Evolutionary conservation across 169 alveolate genomes (phyloP).

Genomic region (Amoebophrya sp.): DNA sequence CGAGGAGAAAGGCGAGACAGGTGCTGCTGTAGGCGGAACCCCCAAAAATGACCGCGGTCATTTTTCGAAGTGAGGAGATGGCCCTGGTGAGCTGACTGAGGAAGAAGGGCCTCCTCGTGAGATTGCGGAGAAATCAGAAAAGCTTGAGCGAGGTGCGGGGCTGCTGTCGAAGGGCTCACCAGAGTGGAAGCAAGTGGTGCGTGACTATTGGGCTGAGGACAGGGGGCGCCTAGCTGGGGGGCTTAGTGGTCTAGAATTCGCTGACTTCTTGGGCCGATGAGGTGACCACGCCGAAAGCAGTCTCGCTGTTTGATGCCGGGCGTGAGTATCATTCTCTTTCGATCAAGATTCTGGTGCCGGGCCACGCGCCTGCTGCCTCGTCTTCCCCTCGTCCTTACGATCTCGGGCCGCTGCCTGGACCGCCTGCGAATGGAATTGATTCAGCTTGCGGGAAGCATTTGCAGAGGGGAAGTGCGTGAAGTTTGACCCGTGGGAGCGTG

Average conservation of each 20-base stretch:
- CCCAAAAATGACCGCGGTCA: no score
- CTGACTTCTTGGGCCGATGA: background rate
- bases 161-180: background rate
- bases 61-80: no score
- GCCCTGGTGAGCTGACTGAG: no score
- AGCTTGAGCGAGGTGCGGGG: background rate
- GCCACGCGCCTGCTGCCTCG: background rate
- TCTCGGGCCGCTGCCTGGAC: background rate
- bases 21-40: no score
- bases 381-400: background rate
- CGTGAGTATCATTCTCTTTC: background rate
- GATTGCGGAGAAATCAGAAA: background rate
- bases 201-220: background rate
- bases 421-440: background rate
- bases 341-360: background rate
- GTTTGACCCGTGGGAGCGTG: background rate
- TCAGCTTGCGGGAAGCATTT: background rate
- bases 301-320: background rate
- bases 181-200: background rate
- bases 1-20: no score
- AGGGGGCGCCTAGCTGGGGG: background rate
- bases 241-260: background rate
- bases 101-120: background rate
- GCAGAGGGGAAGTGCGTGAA: background rate
- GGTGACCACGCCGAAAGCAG: background rate